Percentiles rank a stretch among this genome's conserved stretches.
phyloP scores from a whole-genome alignment of 108 stramenopile genomes.

The Cyclostephanos invisitatus region DNA sequence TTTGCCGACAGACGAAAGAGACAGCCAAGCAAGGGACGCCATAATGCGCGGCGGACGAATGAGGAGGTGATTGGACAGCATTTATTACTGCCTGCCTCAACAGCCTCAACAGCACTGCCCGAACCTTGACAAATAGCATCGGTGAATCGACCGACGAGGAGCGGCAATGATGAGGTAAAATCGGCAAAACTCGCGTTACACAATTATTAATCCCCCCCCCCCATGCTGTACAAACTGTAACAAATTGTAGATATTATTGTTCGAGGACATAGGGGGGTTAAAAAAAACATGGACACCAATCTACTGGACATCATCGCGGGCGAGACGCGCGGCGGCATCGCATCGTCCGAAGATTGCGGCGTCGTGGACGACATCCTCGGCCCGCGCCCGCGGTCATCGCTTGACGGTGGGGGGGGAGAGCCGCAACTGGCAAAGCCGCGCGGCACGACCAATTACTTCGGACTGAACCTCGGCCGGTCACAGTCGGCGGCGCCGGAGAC shows the following conservation, averaged over 20 bases:
- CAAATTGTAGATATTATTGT: neutral
- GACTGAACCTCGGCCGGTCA: slow-evolving; percentile 56
- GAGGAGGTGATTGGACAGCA: slow-evolving; percentile 3
- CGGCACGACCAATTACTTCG: slow-evolving; percentile 36
- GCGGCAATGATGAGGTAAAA: neutral
- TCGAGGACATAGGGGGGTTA: too few relatives aligned
- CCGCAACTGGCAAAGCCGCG: neutral
- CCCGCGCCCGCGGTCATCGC: neutral
- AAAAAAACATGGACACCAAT: neutral
- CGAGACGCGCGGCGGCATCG: neutral
- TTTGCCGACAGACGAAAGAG: too few relatives aligned
- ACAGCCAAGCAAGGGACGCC: too few relatives aligned
- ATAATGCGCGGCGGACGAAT: too few relatives aligned
- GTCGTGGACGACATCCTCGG: neutral
- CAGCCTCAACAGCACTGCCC: too few relatives aligned
- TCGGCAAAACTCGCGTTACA: neutral
- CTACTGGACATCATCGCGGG: neutral
- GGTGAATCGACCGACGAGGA: neutral
- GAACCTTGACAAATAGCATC: neutral
- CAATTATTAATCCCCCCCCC: neutral
- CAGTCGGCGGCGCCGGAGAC: slow-evolving; percentile 56
- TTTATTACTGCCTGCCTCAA: neutral
- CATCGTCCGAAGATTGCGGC: neutral
- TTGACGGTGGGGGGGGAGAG: neutral
- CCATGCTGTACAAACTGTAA: neutral